Evolutionary conservation across 495 filamentous ascomycete species (phyloP), one percentile per base, ranked within the genome.

Genomic region (Symbiotaphrina buchneri): DNA sequence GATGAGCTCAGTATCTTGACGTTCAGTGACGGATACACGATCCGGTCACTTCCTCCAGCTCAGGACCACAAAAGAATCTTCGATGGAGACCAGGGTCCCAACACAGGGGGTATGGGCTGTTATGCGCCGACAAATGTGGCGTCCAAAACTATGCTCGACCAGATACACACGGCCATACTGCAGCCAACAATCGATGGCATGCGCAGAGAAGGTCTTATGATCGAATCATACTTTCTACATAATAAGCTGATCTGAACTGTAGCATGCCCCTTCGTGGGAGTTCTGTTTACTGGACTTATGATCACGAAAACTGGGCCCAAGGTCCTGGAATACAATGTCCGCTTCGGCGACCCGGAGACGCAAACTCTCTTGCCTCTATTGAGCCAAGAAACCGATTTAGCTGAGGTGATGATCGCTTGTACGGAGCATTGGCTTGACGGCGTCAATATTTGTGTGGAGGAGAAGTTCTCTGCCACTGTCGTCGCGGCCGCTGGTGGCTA

Each of bases 31-130:
- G 87, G 87, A 17, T 76, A 75, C 41, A 80, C 75, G 3, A 74
- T 91, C 39, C 64, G 62, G 42, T 77, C 74, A 6, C 61, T 94
- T n/a, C 82, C 83, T 22, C 69, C 90, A 1, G 87, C 87, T 7
- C 87, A 97, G 45, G 87, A 97, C 47, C 87, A 95, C 56, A 97
- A 97, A 61, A 68, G 77, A 29, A 77, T 92, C 30, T 76, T 73
- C 32, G 90, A 97, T 44, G 80, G 79, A 31, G 87, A 97, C 43
- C 63, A 68, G 21, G 87, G 87, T 2, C 77, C 82, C 13, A 97
- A 94, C 55, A 97, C 87, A 5, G 90, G 87, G 28, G 90, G 87
- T 10, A 95, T 97, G 87, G 87, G 87, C 34, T 90, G 81, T 52
- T 97, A 97, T 54, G 82, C 83, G 21, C 82, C 83, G 11, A 90